Evolutionary conservation across 148 eudicot species (phyloP).

Genomic region (Rhododendron williamsianum): DNA sequence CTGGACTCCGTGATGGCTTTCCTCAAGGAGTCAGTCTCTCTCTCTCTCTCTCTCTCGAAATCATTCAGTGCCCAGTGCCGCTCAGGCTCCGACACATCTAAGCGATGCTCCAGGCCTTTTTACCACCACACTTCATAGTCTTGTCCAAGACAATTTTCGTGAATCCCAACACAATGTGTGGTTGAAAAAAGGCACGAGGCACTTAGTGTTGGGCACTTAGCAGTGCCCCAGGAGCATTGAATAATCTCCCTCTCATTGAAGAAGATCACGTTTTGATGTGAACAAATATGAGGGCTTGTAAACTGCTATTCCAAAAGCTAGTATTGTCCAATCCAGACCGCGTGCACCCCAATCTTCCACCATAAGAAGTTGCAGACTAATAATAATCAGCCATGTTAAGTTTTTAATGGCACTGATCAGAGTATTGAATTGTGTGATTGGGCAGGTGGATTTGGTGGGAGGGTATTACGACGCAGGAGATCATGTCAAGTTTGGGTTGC

Average conservation of each 20-base stretch:
- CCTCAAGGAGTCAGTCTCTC: conserved; percentile 47
- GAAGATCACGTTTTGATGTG: no score
- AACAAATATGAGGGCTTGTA: no score
- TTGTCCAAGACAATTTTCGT: background rate
- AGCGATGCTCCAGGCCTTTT: background rate
- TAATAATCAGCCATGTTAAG: background rate
- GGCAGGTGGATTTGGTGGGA: conserved; percentile 84
- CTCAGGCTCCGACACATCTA: background rate
- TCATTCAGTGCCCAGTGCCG: background rate
- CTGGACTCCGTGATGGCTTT: conserved; percentile 68
- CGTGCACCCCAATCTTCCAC: background rate
- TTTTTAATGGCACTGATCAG: background rate
- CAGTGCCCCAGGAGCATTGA: background rate
- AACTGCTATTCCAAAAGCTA: no score
- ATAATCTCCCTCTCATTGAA: background rate
- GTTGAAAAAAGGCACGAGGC: background rate
- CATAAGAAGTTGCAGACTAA: background rate
- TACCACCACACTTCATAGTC: background rate
- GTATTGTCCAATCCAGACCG: no score
- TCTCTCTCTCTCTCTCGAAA: background rate
- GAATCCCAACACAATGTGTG: background rate
- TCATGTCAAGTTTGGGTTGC: conserved; percentile 86
- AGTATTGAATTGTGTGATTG: background rate
- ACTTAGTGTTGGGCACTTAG: background rate
- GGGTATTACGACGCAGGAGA: conserved; percentile 96